Conservation (phyloP, 2,329 filamentous ascomycete genomes). For the Trichoderma sp. region DNA sequence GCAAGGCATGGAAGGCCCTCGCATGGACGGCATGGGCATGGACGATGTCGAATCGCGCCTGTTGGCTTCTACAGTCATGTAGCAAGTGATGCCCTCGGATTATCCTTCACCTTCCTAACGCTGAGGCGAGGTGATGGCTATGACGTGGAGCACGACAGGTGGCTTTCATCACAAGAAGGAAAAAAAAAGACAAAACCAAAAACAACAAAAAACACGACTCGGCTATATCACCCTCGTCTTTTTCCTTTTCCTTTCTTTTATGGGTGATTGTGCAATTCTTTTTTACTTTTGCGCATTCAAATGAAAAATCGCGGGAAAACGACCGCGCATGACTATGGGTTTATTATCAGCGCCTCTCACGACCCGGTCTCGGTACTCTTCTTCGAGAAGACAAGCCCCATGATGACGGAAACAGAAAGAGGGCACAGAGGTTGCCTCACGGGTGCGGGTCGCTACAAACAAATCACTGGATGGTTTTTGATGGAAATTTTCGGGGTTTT, state of each 20-base stretch:
- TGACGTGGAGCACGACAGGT: not conserved
- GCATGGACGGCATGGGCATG: constrained; percentile 50
- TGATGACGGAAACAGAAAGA: constrained; percentile 11
- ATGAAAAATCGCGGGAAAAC: constrained; percentile 8
- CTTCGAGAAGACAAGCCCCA: constrained; percentile 10
- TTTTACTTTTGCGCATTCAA: constrained; percentile 6
- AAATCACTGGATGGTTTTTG: constrained; percentile 33
- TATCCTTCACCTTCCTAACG: not conserved
- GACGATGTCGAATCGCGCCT: constrained; percentile 52
- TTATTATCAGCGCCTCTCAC: constrained; percentile 15
- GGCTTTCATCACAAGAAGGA: not conserved
- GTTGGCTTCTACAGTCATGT: constrained; percentile 50
- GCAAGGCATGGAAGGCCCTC: constrained; percentile 48
- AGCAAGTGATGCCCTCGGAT: constrained; percentile 26
- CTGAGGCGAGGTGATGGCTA: not conserved
- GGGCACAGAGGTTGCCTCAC: constrained; percentile 11
- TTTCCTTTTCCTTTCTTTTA: not conserved
- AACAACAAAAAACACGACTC: not conserved
- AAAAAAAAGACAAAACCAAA: not conserved
- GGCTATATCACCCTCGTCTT: not conserved
- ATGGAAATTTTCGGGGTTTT: constrained; percentile 26
- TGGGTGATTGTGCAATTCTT: constrained; percentile 1
- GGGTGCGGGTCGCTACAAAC: constrained; percentile 27
- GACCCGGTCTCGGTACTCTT: constrained; percentile 12
- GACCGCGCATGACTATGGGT: constrained; percentile 20